Conservation (phyloP, 768 basidiomycete genomes). For the Pisolithus sp. region DNA sequence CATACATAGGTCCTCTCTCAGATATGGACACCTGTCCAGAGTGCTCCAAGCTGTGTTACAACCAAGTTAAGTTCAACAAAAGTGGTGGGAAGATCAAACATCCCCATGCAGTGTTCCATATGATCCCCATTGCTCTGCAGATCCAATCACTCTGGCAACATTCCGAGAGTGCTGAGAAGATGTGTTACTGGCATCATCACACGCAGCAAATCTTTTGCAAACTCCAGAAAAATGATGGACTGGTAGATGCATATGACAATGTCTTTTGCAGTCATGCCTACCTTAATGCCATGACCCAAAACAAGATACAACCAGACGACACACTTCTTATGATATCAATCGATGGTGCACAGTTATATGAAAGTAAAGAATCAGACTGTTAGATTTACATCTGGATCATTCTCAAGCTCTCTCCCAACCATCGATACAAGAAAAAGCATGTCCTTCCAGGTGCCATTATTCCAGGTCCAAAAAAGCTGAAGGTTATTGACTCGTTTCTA, state of each 20-base stretch:
- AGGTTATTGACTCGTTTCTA: conserved; percentile 23
- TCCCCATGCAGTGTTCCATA: not conserved
- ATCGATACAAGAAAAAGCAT: conserved; percentile 8
- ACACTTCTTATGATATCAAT: conserved; percentile 30
- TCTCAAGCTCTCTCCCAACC: conserved; percentile 6
- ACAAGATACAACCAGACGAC: conserved; percentile 13
- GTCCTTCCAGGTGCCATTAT: conserved; percentile 26
- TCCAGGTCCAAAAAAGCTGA: conserved; percentile 30
- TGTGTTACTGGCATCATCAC: not conserved
- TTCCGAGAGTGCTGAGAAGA: not conserved
- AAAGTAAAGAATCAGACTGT: conserved; percentile 24
- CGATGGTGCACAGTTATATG: conserved; percentile 33
- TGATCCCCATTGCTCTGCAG: not conserved
- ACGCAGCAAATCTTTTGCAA: not conserved
- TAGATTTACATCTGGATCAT: conserved; percentile 29
- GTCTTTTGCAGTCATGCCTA: not conserved
- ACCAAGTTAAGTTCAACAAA: not conserved
- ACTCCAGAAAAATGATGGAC: not conserved
- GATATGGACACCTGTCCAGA: not conserved
- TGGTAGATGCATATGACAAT: not conserved
- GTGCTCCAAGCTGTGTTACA: not conserved
- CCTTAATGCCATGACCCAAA: not conserved
- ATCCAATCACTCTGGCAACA: not conserved
- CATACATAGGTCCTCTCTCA: not conserved
- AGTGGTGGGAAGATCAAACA: too few species aligned